Conservation (phyloP, 2,329 filamentous ascomycete genomes). For the Chaetomiaceae sp. region DNA sequence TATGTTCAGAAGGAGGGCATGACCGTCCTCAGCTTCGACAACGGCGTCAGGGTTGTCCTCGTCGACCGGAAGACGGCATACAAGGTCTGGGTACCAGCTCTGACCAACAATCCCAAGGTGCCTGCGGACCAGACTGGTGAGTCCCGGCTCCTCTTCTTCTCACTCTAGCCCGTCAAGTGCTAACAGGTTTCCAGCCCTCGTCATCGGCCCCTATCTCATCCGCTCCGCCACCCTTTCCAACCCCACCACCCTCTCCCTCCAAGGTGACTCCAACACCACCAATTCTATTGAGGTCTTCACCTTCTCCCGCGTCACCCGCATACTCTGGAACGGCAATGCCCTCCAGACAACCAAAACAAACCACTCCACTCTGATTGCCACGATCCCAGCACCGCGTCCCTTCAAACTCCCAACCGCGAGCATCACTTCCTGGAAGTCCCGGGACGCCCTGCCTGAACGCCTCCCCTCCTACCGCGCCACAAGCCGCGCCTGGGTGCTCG, state of each 20-base stretch:
- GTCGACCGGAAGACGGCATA: slow-evolving; percentile 4
- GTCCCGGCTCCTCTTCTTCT: too few species aligned
- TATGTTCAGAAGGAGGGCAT: not conserved
- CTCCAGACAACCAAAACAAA: slow-evolving; percentile 1
- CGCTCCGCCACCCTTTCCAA: not conserved
- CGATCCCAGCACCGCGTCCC: not conserved
- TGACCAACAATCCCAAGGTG: slow-evolving; percentile 4
- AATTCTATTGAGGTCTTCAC: slow-evolving; percentile 5
- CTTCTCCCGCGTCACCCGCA: not conserved
- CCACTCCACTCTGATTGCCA: slow-evolving; percentile 6
- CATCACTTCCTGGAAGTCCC: slow-evolving; percentile 8
- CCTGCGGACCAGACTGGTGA: slow-evolving; percentile 4
- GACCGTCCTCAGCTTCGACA: slow-evolving; percentile 1
- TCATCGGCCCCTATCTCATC: slow-evolving; percentile 4
- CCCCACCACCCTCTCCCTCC: slow-evolving; percentile 2
- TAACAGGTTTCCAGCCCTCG: not conserved
- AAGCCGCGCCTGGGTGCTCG: not conserved
- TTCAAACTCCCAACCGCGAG: not conserved
- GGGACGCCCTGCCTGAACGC: slow-evolving; percentile 3
- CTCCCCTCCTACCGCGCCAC: not conserved
- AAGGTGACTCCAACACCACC: slow-evolving; percentile 1
- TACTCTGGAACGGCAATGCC: slow-evolving; percentile 1
- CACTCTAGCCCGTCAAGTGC: too few species aligned
- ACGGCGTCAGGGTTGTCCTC: not conserved
- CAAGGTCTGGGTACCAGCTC: slow-evolving; percentile 1